Evolutionary conservation across 306 rosid genomes (phyloP), one percentile per base, ranked within the genome.

Genomic region (Pueraria montana): DNA sequence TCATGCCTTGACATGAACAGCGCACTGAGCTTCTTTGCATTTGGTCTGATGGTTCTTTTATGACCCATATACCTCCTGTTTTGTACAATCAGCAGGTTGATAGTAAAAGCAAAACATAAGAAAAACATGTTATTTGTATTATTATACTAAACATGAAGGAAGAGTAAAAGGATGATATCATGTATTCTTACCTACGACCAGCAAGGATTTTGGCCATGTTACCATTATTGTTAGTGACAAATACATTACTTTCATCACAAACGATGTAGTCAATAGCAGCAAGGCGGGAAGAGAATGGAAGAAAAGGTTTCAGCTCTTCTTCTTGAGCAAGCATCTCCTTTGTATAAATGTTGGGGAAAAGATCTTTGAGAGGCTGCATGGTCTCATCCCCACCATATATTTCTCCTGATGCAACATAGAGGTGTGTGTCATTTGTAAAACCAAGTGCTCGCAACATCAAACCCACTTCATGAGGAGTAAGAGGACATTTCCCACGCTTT

Each of bases 191-290:
- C 99, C 99, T 94, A 86, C 91, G 94, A 63, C 98, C 99, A 4
- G 97, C 98, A 59, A 96, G 99, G 87, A 96, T 91, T 88, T 89
- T 96, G 83, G 99, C 99, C 99, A 96, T 96, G 84, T 96, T 96
- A 59, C 99, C 99, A 50, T 96, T 96, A 78, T 96, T 96, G 84
- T 96, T 96, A 14, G 99, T 84, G 80, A 96, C 98, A 90, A 96
- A 96, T 26, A 96, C 99, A 75, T 96, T 94, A 80, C 98, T 96
- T 61, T 94, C 97, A 38, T 96, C 98, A 78, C 97, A 90, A 79
- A 96, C 99, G 75, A 92, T 85, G 89, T 96, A 96, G 87, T 96
- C 99, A 72, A 96, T 82, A 78, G 99, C 99, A 85, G 99, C 98
- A 56, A 94, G 96, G 65, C 97, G 97, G 42, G 99, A 94, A 58